Evolutionary conservation across 169 alveolate genomes (phyloP).

Genomic region (Neospora caninum): DNA sequence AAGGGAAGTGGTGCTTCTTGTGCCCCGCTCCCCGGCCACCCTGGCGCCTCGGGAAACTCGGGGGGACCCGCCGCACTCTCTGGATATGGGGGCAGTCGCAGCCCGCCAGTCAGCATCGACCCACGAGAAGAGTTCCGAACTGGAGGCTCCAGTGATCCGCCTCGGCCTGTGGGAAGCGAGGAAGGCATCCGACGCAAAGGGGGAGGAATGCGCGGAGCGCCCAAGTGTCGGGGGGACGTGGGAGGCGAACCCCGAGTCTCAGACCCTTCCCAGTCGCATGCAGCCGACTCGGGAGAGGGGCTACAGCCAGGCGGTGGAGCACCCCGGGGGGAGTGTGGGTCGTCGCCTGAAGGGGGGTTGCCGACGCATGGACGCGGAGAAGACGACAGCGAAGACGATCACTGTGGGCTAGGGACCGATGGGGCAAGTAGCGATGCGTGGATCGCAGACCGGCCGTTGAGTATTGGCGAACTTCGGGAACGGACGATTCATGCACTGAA

Average conservation of each 20-base stretch:
- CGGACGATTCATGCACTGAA: conserved; percentile 17
- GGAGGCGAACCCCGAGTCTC: not conserved
- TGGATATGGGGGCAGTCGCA: not conserved
- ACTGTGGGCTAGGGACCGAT: not conserved
- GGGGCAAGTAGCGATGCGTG: not conserved
- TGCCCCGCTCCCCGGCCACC: not conserved
- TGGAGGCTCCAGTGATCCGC: not conserved
- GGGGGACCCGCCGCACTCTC: not conserved
- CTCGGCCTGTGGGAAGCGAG: not conserved
- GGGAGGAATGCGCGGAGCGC: not conserved
- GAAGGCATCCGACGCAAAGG: not conserved
- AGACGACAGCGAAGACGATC: not conserved
- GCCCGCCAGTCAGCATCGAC: not conserved
- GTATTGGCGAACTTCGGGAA: not conserved
- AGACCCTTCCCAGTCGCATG: not conserved
- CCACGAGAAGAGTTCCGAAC: not conserved
- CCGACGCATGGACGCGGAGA: not conserved
- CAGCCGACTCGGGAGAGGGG: not conserved
- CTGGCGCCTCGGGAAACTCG: not conserved
- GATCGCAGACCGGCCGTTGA: conserved; percentile 16
- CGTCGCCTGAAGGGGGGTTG: not conserved
- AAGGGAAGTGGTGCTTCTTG: not conserved
- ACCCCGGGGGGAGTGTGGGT: not conserved
- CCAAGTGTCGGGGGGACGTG: not conserved
- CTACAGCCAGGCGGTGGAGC: not conserved